Evolutionary conservation across 179 eudicot genomes (phyloP), one percentile per base, ranked within the genome.

Genomic region (Actinidia polygama): DNA sequence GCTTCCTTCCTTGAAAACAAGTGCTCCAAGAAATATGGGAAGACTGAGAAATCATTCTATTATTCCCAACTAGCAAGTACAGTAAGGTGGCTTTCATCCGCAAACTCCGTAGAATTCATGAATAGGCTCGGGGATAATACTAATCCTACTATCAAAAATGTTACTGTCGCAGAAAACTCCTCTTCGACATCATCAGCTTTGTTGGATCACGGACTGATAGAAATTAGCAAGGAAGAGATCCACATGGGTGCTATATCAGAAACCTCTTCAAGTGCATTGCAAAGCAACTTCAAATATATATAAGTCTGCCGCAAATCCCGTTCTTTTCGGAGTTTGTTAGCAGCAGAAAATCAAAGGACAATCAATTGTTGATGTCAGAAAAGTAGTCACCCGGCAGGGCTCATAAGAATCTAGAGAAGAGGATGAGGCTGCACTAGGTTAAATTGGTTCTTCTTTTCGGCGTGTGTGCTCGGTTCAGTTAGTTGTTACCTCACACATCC

Each of bases 61-160:
- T 80, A 88, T 47, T 96, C 99, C 11, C 94, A 96, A 90, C 86
- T 96, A 86, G 98, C 99, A 53, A 89, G 97, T 78, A 95, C 96
- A 18, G 94, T 89, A 76, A 87, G 99, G 84, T 95, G 99, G 99
- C 87, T 96, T 66, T 91, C 99, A 53, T 84, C 90, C 49, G 87
- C 94, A 15, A 87, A 76, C 61, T 57, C 86, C 50, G 74, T 81
- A 23, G 96, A 91, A 58, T 30, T 96, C 61, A 87, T 84, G 21
- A 77, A 84, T 69, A 88, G 92, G 89, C 87, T 96, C 44, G 87
- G 85, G 36, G 63, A 81, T 18, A 69, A 14, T 66, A 19, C 82
- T 54, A 63, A 47, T 70, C 24, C 87, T 18, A 24, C 83, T 75
- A 23, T 49, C 4, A 87, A 85, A 50, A 47, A 74, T 49, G 47